Evolutionary conservation across 2,329 filamentous ascomycete genomes (phyloP), one percentile per base, ranked within the genome.

Genomic region (Ophiostoma populinum): DNA sequence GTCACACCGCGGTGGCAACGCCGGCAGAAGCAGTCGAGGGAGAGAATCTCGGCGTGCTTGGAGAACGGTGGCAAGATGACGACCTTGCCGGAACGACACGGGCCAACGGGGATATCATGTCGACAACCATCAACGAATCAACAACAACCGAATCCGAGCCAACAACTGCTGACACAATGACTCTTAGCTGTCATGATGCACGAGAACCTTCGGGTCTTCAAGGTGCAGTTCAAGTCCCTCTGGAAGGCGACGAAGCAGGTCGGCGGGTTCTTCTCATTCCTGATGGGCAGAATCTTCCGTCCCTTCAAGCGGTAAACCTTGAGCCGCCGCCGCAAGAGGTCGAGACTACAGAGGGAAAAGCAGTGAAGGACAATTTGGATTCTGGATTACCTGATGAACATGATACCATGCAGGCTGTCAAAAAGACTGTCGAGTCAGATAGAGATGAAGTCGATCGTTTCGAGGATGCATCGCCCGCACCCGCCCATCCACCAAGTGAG

Each of bases 171-270:
- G 30, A 32, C 30, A 32, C 30, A 31, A 31, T n/a, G n/a, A 22
- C 30, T 20, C 17, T 21, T 20, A 22, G 13, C 30, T 32, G 24
- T 32, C 20, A 22, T 32, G 13, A 19, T 32, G 30, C 30, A 32
- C 20, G 30, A 32, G 9, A 32, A 32, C 30, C 30, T 32, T 32
- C 12, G 8, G 16, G 30, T 32, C 13, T 16, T 32, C 19, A 32
- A 32, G 30, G 12, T 32, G 20, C 30, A 32, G 30, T 32, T 32
- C 30, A 32, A 32, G 30, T 32, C 30, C 19, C 16, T 32, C 30
- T 32, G 30, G 30, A 32, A 32, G 17, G 30, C 30, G 30, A 32
- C 30, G 30, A n/a, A n/a, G n/a, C n/a, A n/a, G n/a, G n/a, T n/a
- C n/a, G 30, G 30, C 30, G 30, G 30, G 30, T 32, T 32, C n/a